Evolutionary conservation across 768 basidiomycete genomes (phyloP), one percentile per base, ranked within the genome.

Genomic region (Pisolithus microcarpus): DNA sequence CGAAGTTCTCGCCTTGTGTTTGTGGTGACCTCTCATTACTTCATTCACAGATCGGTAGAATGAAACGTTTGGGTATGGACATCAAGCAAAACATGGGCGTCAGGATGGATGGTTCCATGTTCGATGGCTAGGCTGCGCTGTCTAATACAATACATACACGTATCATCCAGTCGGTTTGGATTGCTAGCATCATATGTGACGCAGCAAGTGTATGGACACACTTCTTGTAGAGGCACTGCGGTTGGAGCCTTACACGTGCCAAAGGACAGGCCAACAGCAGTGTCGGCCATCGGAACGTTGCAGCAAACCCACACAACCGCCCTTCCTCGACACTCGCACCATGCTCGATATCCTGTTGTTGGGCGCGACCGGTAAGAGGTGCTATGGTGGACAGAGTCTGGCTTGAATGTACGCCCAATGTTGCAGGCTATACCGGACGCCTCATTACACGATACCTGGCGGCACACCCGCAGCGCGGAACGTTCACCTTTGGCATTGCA

Each of bases 21-120:
- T 43, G 51, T 34, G 31, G 10, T 13, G 16, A 21, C 28, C 7
- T 19, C 43, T 42, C 26, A n/a, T 4, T 18, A 7, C 38, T 10
- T 31, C 8, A 16, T 23, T 52, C 48, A 4, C 52, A 89, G 85
- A 83, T 80, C 43, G 82, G 84, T 16, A 87, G 85, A 65, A 88
- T 89, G 86, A 90, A 90, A 62, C 71, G 82, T 28, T 66, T 92
- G n/a, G 90, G 90, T 1, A 87, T 92, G 85, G 88, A 91, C 16
- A 74, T 92, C 49, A 88, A 86, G 59, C 79, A 84, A 63, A 90
- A 75, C 58, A 81, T 90, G 76, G 90, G 90, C 39, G 88, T 92
- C 39, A 73, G 90, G 46, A 92, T 92, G 90, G 90, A 92, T 57
- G 82, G 82, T 16, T 75, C 73, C 7, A 64, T 74, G 69, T 79